Percentiles rank a stretch among this genome's conserved stretches.
These are phyloP conservation scores for Boletus huronensis DNA, from an alignment of 768 basidiomycete genomes.

Conservation along the genomic window DNA sequence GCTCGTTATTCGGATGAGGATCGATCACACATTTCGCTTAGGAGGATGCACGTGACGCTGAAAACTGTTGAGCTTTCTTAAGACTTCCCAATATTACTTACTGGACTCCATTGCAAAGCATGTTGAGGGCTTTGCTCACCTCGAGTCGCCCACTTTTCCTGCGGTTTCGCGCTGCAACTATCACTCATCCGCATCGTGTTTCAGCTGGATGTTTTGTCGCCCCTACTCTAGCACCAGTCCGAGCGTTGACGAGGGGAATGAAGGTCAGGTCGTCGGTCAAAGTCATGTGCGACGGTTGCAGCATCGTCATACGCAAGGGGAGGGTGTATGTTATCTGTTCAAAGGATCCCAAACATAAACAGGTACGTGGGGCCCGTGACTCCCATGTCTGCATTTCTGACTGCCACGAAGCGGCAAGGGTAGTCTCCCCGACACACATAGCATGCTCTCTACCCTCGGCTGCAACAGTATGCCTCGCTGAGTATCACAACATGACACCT, in stretches of 20 bases:
- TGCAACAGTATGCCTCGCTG: background rate
- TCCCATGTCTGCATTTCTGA: slow-evolving; percentile 11
- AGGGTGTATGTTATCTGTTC: slow-evolving; percentile 90
- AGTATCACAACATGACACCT: background rate
- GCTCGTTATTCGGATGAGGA: no score
- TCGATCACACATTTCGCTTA: no score
- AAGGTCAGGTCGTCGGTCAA: slow-evolving; percentile 96
- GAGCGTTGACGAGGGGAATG: slow-evolving; percentile 69
- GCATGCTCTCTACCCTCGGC: background rate
- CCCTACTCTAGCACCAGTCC: slow-evolving; percentile 19
- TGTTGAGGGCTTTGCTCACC: slow-evolving; percentile 61
- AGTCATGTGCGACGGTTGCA: slow-evolving; percentile 92
- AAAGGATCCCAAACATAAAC: slow-evolving; percentile 96
- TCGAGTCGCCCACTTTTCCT: slow-evolving; percentile 60
- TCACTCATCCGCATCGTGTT: slow-evolving; percentile 32
- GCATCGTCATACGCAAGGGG: slow-evolving; percentile 83
- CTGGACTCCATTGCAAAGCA: slow-evolving; percentile 21
- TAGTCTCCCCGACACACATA: slow-evolving; percentile 26
- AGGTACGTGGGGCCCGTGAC: slow-evolving; percentile 50
- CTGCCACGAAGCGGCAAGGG: slow-evolving; percentile 57
- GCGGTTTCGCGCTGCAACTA: slow-evolving; percentile 44
- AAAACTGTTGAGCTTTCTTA: background rate
- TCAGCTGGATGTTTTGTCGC: slow-evolving; percentile 23
- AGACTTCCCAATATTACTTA: background rate
- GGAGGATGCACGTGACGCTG: background rate